These are phyloP conservation scores for Physaria fendleri DNA, from an alignment of 345 rosid species.

Conservation along the genomic window DNA sequence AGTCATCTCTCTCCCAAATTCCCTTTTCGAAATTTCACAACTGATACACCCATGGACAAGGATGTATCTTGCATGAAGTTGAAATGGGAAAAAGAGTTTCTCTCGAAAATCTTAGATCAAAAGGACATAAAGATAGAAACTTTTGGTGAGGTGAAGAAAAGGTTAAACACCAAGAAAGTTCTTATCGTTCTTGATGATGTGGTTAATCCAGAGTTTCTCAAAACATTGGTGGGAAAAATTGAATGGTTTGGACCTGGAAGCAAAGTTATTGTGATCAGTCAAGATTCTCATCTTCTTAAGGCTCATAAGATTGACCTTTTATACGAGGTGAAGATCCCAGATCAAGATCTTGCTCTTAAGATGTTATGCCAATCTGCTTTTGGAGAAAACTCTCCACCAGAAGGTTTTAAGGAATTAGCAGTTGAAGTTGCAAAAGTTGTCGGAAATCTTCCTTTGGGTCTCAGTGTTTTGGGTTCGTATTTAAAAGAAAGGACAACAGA, in stretches of 20 bases:
- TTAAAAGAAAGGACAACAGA: neutral
- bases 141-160: neutral
- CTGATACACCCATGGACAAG: neutral
- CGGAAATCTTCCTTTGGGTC: conserved; percentile 32
- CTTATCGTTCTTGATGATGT: conserved; percentile 19
- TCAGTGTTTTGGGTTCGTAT: conserved; percentile 29
- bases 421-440: neutral
- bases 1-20: neutral
- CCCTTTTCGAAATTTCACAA: neutral
- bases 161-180: conserved; percentile 3
- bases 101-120: conserved; percentile 24
- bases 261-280: conserved; percentile 6
- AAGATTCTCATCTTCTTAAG: neutral
- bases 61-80: conserved; percentile 13
- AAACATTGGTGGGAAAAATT: neutral
- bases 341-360: neutral
- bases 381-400: neutral
- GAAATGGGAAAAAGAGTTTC: conserved; percentile 31
- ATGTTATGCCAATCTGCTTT: conserved; percentile 17
- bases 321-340: conserved; percentile 10
- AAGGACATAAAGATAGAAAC: neutral
- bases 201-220: neutral
- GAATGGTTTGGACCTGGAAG: conserved; percentile 9
- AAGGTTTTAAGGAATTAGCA: neutral
- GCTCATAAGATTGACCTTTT: no score